Evolutionary conservation across 140 eudicot species (phyloP).

Genomic region (Flaveria floridana): DNA sequence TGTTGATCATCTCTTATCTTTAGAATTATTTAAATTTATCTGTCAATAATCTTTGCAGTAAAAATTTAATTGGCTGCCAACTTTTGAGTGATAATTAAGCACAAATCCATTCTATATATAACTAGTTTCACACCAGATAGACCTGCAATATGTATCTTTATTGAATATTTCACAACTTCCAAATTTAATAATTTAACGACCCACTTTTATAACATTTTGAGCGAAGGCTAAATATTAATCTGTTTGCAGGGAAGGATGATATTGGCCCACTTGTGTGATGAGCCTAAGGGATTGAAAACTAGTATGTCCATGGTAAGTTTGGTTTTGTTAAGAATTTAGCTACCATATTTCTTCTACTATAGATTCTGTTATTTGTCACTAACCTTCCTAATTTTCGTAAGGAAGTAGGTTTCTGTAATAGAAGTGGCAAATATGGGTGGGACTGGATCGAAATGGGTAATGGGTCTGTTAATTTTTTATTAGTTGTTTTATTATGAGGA

Average conservation of each 20-base stretch:
- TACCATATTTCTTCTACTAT: slow-evolving; percentile 9
- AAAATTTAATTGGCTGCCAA: slow-evolving; percentile 11
- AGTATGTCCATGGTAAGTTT: slow-evolving; percentile 94
- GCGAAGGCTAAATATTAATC: background rate
- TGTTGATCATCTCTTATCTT: background rate
- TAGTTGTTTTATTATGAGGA: no score
- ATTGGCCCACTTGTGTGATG: slow-evolving; percentile 95
- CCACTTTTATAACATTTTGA: background rate
- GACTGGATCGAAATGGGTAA: background rate
- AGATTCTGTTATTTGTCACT: slow-evolving; percentile 3
- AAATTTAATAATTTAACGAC: background rate
- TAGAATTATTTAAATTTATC: no score
- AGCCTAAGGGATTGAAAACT: slow-evolving; percentile 97
- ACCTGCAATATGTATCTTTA: background rate
- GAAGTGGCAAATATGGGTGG: slow-evolving; percentile 7
- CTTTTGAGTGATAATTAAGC: slow-evolving; percentile 1
- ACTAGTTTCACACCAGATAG: background rate
- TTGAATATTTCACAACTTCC: slow-evolving; percentile 1
- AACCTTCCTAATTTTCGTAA: background rate
- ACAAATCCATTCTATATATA: background rate
- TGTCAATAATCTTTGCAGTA: background rate
- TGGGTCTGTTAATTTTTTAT: background rate
- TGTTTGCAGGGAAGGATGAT: slow-evolving; percentile 93
- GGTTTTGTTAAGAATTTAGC: background rate
- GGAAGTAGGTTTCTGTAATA: background rate